phyloP scores from a whole-genome alignment of 2,329 filamentous ascomycete species.

The Pyrenophora teres region DNA sequence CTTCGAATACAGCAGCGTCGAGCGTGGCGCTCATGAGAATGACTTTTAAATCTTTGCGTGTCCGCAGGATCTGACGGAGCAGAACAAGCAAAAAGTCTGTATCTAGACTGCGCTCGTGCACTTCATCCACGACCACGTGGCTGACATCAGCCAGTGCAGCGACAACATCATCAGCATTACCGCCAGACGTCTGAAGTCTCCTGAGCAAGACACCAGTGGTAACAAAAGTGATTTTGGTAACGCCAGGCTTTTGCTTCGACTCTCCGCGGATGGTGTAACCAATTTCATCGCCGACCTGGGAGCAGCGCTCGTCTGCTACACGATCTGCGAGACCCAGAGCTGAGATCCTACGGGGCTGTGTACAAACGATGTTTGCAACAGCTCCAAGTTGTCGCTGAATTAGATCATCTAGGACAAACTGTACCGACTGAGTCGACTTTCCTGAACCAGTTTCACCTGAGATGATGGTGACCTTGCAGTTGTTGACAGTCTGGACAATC shows the following conservation, averaged over 20 bases:
- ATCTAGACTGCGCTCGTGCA: constrained; percentile 92
- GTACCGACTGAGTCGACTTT: constrained; percentile 95
- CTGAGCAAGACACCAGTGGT: constrained; percentile 92
- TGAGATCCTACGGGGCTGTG: constrained; percentile 91
- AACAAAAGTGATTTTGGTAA: constrained; percentile 91
- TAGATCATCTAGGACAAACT: constrained; percentile 92
- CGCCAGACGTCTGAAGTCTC: constrained; percentile 87
- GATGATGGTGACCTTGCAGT: constrained; percentile 90
- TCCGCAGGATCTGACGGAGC: constrained; percentile 77
- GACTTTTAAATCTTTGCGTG: constrained; percentile 79
- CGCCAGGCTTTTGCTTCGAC: constrained; percentile 69
- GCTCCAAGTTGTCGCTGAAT: constrained; percentile 76
- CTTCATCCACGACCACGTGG: constrained; percentile 94
- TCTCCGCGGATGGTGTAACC: constrained; percentile 93
- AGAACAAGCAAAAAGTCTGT: constrained; percentile 92
- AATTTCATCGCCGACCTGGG: constrained; percentile 80
- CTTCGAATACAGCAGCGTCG: constrained; percentile 81
- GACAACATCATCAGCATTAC: constrained; percentile 76
- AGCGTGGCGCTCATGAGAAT: constrained; percentile 96
- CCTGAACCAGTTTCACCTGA: constrained; percentile 96
- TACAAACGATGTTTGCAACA: constrained; percentile 88
- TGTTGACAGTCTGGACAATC: constrained; percentile 75
- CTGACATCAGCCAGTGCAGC: constrained; percentile 86
- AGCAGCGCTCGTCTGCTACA: constrained; percentile 89
- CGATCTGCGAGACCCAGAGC: constrained; percentile 92